These are phyloP conservation scores for Scopulariopsis brevicaulis DNA, from an alignment of 2,329 filamentous ascomycete species.

Conservation along the genomic window DNA sequence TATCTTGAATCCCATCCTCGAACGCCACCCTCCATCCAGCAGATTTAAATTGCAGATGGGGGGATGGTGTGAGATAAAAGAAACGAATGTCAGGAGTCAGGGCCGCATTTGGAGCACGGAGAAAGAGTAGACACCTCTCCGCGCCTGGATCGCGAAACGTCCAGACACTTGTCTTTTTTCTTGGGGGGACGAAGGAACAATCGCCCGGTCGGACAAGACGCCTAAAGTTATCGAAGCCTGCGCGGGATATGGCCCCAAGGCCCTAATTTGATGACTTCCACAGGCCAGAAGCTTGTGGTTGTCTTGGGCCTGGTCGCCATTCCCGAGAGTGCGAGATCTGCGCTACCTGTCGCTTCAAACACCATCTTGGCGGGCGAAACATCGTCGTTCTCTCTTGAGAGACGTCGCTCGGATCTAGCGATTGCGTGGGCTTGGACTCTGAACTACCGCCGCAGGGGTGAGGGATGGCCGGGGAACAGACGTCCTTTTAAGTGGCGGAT, in stretches of 20 bases:
- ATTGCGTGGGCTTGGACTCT: neutral
- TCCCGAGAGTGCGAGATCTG: neutral
- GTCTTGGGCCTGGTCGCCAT: neutral
- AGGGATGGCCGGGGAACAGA: neutral
- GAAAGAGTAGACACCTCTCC: slow-evolving; percentile 6
- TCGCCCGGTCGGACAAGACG: slow-evolving; percentile 2
- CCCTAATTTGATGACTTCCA: slow-evolving; percentile 1
- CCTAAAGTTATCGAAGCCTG: neutral
- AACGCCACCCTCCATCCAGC: neutral
- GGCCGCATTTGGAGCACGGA: slow-evolving; percentile 1
- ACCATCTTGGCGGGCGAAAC: neutral
- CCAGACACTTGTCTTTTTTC: neutral
- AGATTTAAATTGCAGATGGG: slow-evolving; percentile 5
- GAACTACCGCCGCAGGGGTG: neutral
- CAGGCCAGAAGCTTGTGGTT: neutral
- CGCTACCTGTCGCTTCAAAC: neutral
- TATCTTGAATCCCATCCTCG: slow-evolving; percentile 2
- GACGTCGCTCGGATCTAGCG: neutral
- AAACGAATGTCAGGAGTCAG: neutral
- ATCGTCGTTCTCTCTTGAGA: neutral
- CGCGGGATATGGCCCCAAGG: neutral
- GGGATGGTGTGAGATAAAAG: slow-evolving; percentile 2
- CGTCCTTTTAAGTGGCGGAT: neutral
- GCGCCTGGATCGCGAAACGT: neutral
- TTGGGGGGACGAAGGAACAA: neutral